Evolutionary conservation across 2,329 filamentous ascomycete genomes (phyloP).

Genomic region (Dryadomyces quercus-mongolicae): DNA sequence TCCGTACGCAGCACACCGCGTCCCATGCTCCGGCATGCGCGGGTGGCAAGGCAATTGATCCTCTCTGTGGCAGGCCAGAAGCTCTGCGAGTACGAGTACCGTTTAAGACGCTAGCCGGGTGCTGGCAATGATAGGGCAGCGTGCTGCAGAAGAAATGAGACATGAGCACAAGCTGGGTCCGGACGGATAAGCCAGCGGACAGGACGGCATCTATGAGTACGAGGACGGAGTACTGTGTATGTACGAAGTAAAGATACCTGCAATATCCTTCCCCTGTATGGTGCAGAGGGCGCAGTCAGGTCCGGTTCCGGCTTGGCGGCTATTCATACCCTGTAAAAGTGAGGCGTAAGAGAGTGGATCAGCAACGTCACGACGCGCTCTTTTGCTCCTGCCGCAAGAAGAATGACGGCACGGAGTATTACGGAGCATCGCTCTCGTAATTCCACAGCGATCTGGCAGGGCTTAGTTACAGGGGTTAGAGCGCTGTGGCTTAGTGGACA

Average conservation of each 20-base stretch:
- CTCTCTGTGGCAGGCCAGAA: too few species aligned
- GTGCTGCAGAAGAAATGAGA: not conserved
- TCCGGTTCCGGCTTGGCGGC: too few species aligned
- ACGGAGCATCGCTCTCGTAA: not conserved
- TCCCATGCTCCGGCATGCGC: too few species aligned
- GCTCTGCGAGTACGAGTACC: not conserved
- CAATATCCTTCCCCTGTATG: not conserved
- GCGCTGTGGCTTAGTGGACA: not conserved
- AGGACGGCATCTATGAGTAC: not conserved
- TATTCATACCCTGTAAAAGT: too few species aligned
- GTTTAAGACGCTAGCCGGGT: not conserved
- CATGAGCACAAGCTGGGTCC: not conserved
- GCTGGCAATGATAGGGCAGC: not conserved
- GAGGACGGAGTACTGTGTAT: too few species aligned
- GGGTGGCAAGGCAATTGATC: too few species aligned
- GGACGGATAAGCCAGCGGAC: not conserved
- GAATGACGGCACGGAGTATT: not conserved
- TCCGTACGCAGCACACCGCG: too few species aligned
- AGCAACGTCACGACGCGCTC: constrained; percentile 10
- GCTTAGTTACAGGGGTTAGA: not conserved
- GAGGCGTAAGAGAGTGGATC: not conserved
- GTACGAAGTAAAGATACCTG: too few species aligned
- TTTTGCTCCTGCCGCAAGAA: constrained; percentile 7
- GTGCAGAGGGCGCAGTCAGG: not conserved
- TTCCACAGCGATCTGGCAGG: not conserved